These are phyloP conservation scores for Cryptococcus sp. DNA, from an alignment of 1,284 basidiomycete genomes.

Conservation along the genomic window DNA sequence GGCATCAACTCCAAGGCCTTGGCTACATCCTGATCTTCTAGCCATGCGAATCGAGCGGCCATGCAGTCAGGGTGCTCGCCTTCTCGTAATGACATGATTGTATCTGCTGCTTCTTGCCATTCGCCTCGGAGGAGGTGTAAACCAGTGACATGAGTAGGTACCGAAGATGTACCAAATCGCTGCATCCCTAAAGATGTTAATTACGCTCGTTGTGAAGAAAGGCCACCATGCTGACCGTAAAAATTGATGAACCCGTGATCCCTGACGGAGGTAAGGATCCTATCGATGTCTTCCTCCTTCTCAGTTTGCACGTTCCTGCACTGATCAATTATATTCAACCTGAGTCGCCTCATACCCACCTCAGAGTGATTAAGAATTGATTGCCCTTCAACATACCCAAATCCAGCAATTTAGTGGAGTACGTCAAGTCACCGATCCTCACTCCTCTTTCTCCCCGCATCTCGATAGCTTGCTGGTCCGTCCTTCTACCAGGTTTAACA, in stretches of 20 bases:
- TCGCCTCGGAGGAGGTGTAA: constrained; percentile 80
- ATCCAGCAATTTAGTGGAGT: constrained; percentile 74
- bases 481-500: constrained; percentile 55
- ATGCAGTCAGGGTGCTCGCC: constrained; percentile 86
- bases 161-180: constrained; percentile 92
- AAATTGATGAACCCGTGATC: constrained; percentile 94
- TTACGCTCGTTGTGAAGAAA: background rate
- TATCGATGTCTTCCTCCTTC: constrained; percentile 64
- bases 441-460: constrained; percentile 85
- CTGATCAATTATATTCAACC: background rate
- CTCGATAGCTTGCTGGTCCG: constrained; percentile 57
- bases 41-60: constrained; percentile 73
- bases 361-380: constrained; percentile 86
- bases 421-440: constrained; percentile 80
- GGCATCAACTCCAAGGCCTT: constrained; percentile 79
- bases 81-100: constrained; percentile 73
- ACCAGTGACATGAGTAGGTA: constrained; percentile 92
- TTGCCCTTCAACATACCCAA: constrained; percentile 96
- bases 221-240: constrained; percentile 62
- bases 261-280: constrained; percentile 74
- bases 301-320: constrained; percentile 74
- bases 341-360: constrained; percentile 52
- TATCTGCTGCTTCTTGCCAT: constrained; percentile 80
- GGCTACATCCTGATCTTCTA: constrained; percentile 68
- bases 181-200: constrained; percentile 72